These are phyloP conservation scores for Macrophomina pseudophaseolina DNA, from an alignment of 2,329 filamentous ascomycete genomes.

Conservation along the genomic window DNA sequence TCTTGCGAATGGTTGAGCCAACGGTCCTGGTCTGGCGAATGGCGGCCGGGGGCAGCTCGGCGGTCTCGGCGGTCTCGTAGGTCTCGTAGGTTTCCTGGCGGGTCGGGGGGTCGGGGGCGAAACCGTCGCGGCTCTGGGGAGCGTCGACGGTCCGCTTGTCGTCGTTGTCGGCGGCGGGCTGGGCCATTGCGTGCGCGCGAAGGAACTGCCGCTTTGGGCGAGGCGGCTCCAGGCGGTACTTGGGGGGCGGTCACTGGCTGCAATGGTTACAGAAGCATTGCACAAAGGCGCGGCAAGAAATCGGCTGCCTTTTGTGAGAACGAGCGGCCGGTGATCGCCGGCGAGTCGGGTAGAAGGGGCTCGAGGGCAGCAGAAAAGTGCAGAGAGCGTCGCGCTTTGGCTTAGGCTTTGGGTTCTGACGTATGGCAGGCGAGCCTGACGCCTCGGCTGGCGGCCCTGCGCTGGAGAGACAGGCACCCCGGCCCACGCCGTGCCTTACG, in stretches of 20 bases:
- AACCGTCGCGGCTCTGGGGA: not conserved
- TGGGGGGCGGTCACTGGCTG: too few relatives aligned
- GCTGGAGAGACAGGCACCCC: not conserved
- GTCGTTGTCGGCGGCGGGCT: not conserved
- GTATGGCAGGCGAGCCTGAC: not conserved
- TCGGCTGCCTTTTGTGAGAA: not conserved
- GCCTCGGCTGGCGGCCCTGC: not conserved
- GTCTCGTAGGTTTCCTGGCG: constrained; percentile 18
- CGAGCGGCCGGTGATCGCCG: not conserved
- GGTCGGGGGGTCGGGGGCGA: not conserved
- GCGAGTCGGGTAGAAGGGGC: constrained; percentile 4
- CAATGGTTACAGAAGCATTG: not conserved
- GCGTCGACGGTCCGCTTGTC: not conserved
- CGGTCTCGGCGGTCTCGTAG: not conserved
- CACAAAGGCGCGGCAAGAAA: not conserved
- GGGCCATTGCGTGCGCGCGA: not conserved
- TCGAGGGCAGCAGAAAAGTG: not conserved
- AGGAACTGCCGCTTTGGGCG: not conserved
- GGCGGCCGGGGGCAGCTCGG: not conserved
- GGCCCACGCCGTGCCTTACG: not conserved
- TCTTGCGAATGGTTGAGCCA: constrained; percentile 14
- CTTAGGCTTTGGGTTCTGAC: constrained; percentile 10
- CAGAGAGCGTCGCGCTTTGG: not conserved
- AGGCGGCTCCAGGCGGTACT: not conserved
- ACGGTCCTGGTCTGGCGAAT: constrained; percentile 10